Evolutionary conservation across 768 basidiomycete species (phyloP).

Genomic region (Piloderma croceum): DNA sequence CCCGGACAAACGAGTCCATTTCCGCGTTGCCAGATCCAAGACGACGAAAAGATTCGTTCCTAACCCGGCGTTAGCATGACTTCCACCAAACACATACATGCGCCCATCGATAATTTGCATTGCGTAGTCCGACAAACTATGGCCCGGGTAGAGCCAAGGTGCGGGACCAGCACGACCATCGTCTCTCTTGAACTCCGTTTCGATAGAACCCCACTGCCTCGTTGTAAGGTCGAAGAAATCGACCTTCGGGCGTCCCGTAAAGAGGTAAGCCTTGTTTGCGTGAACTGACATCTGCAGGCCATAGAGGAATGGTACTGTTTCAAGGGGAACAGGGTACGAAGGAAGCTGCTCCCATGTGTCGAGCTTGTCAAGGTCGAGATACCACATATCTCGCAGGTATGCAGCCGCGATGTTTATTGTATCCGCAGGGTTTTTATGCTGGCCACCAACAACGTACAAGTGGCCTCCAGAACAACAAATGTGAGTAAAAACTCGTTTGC

Average conservation of each 20-base stretch:
- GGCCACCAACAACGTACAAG: slow-evolving; percentile 13
- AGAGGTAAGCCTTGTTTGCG: slow-evolving; percentile 31
- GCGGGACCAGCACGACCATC: too few species aligned
- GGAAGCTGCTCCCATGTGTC: slow-evolving; percentile 15
- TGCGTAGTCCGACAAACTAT: slow-evolving; percentile 9
- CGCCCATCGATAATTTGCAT: slow-evolving; percentile 22
- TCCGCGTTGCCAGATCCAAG: slow-evolving; percentile 28
- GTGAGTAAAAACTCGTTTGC: too few species aligned
- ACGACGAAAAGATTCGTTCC: slow-evolving; percentile 35
- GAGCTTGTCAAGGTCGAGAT: slow-evolving; percentile 13
- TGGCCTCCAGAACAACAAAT: slow-evolving; percentile 12
- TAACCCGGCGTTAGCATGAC: slow-evolving; percentile 20
- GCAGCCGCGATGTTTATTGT: slow-evolving; percentile 2
- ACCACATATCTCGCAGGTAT: slow-evolving; percentile 14
- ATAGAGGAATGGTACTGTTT: slow-evolving; percentile 3
- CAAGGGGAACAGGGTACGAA: slow-evolving; percentile 5
- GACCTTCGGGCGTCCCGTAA: slow-evolving; percentile 24
- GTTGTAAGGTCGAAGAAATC: slow-evolving; percentile 33
- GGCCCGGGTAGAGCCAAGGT: slow-evolving; percentile 10
- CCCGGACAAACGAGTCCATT: slow-evolving; percentile 26
- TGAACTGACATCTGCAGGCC: slow-evolving; percentile 17
- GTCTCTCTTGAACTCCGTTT: slow-evolving; percentile 19
- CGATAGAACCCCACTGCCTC: slow-evolving; percentile 28
- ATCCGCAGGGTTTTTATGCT: slow-evolving; percentile 4
- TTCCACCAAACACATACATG: slow-evolving; percentile 36